Base-by-base conservation (phyloP, 2,329 filamentous ascomycete genomes). In the Zymoseptoria tritici region DNA sequence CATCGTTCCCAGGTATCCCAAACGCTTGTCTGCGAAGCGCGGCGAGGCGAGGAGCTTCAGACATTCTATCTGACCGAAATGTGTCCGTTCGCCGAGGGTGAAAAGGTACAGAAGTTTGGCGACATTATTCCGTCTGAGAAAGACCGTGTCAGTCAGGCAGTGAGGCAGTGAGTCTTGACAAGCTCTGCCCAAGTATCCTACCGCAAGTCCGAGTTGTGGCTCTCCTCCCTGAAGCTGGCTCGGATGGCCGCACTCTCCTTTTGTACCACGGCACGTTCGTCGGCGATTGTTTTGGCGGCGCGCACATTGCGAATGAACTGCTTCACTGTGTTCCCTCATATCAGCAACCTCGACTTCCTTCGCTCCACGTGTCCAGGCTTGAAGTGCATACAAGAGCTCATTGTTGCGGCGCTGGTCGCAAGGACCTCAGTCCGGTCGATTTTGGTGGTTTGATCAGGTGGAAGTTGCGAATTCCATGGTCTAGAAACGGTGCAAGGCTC, bases 241-340 rank as follows among this genome's bases (percentile, higher is more conserved):
- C 94, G 85, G 73, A 99, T 99, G 54, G 93, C 90, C 60, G 94
- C 94, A 78, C 94, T 99, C 80, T 99, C 94, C 78, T 99, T 99
- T 73, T 97, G 94, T 65, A 99, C 95, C 59, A 99, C 94, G 56
- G 94, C 93, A 73, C 94, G 87, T 80, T 99, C 94, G 78, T 99
- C 94, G 75, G 95, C 95, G 74, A 99, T 97, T 42, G 94, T 99
- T 81, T 99, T 99, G 62, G 94, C 91, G 63, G 94, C 93, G 75
- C 94, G 91, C 74, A 99, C 94, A 79, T 97, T 97, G 75, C 94
- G 92, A 78, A 99, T 99, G 79, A 99, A 99, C 80, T 97, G 94
- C 81, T 99, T 99, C 76, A 99, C 94, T 97, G 52, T 46, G 19
- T 22, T 11, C 16, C 6, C 2, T 13, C 49, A 56, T 49, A 51